Base-by-base conservation (phyloP, 495 filamentous ascomycete genomes). In the Hypoxylon perforatum region DNA sequence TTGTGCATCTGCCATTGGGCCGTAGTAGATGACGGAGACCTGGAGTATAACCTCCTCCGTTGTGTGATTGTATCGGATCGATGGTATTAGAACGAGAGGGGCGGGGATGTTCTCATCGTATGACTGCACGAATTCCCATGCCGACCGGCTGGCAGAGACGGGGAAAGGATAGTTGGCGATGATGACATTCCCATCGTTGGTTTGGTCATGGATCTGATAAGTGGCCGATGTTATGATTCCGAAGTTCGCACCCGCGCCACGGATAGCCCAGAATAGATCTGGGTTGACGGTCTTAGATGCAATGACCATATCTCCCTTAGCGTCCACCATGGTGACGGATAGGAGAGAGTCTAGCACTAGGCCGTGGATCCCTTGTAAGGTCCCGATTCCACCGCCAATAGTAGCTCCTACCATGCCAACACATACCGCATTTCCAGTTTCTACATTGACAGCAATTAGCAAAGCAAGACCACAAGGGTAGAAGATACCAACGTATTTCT, bases 221-320 rank as follows among this genome's bases (percentile, higher is more conserved):
- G 68, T 70, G 19, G 51, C 74, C 36, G 54, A 61, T 4, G 72
- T 77, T 1, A 84, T 76, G 23, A 84, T 63, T 8, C 84, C 84
- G 44, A 82, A 84, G 48, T 80, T 81, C 23, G 67, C 63, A 11
- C 82, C 84, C 7, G 83, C 82, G 17, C 78, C 78, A 5, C 74
- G 61, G 14, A 81, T 45, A 3, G 54, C 77, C 71, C 72, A 80
- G 45, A 75, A 85, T 3, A 85, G 73, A 10, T 85, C 81, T 0
- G 74, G 23, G 35, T 84, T 74, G 46, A 76, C 38, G 1, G 35
- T 67, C 10, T 57, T 30, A 0, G 80, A 82, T 7, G 67, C 79
- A 8, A 46, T 72, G 8, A 82, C 33, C 8, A 80, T 17, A 0
- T 64, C 55, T 0, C 80, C 80, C 0, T 58, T 38, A 4, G 70